Percentiles rank a stretch among this genome's conserved stretches.
These are phyloP conservation scores for Conticribra guillardii DNA, from an alignment of 108 stramenopile genomes.

Conservation along the genomic window DNA sequence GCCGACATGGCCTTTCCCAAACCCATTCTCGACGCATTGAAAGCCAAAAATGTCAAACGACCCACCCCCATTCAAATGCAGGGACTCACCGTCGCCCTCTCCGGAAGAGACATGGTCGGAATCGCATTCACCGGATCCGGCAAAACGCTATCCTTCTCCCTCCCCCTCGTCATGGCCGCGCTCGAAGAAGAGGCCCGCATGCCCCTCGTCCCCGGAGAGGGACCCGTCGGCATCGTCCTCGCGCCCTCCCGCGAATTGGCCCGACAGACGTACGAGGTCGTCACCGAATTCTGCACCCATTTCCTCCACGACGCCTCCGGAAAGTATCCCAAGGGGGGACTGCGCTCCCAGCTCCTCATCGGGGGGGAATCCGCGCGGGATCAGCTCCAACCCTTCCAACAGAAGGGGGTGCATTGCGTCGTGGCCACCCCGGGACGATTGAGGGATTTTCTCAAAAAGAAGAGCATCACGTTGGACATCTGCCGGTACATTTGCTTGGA, in stretches of 20 bases:
- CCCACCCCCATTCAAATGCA: constrained; percentile 99
- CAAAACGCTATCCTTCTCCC: constrained; percentile 94
- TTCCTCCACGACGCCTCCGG: constrained; percentile 4
- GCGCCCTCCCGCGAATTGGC: constrained; percentile 97
- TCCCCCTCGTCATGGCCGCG: constrained; percentile 95
- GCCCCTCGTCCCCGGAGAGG: constrained; percentile 93
- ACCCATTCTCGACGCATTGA: constrained; percentile 78
- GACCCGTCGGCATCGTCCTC: constrained; percentile 95
- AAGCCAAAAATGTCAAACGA: constrained; percentile 86
- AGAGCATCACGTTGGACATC: constrained; percentile 83
- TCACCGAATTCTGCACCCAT: constrained; percentile 69
- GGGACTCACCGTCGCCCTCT: constrained; percentile 95
- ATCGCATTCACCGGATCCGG: constrained; percentile 98
- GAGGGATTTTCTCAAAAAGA: constrained; percentile 90
- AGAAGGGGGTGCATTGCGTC: constrained; percentile 89
- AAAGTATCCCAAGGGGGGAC: constrained; percentile 74
- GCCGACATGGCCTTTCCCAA: constrained; percentile 93
- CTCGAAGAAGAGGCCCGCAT: constrained; percentile 95
- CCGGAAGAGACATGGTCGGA: constrained; percentile 98
- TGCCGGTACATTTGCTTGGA: constrained; percentile 97
- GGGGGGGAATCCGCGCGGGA: constrained; percentile 93
- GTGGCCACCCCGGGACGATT: constrained; percentile 97
- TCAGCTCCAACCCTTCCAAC: constrained; percentile 79
- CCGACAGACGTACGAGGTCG: constrained; percentile 96
- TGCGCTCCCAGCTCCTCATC: constrained; percentile 90